Base-by-base conservation (phyloP, 116 monocot genomes). In the Dioscorea cayenensis region DNA sequence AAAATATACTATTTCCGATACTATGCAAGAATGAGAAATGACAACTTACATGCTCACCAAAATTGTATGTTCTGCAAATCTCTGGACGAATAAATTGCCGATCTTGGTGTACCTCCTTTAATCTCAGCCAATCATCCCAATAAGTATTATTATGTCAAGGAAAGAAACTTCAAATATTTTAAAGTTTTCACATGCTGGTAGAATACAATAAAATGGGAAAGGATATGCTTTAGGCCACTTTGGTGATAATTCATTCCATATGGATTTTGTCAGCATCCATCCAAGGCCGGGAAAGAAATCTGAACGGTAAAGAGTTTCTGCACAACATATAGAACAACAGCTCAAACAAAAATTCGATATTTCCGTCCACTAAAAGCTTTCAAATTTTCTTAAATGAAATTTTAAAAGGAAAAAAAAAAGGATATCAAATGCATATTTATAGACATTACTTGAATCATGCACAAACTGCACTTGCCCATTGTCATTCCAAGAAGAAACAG, bases 141-240 rank as follows among this genome's bases (percentile, higher is more conserved):
- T 92, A 96, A 90, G 96, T 96, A 72, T 80, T 61, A 66, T 27
- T 18, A 64, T 77, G 92, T 92, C 71, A 96, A 96, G 92, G 86
- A 95, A 66, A 27, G 63, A 78, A 76, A 36, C 49, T 25, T 49
- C 61, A 81, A 18, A 65, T 59, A 48, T 12, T 9, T 13, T 2
- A 3, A 69, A 20, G 28, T 17, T 20, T 12, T 49, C 14, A 51
- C 0, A 22, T 21, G 20, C 19, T 48, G 22, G 20, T 20, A 28
- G 25, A 70, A 67, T 5, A 71, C 28, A 35, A 19, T 29, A 66
- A 66, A 51, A 14, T 27, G 28, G 48, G 21, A 6, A 87, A 96
- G 92, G 96, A 96, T 96, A 96, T 96, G 96, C 96, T 83, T 96
- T 96, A 63, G 96, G 96, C 96, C 96, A 96, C 71, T 96, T 96